phyloP scores from a whole-genome alignment of 768 basidiomycete species.

The Lactarius vividus region DNA sequence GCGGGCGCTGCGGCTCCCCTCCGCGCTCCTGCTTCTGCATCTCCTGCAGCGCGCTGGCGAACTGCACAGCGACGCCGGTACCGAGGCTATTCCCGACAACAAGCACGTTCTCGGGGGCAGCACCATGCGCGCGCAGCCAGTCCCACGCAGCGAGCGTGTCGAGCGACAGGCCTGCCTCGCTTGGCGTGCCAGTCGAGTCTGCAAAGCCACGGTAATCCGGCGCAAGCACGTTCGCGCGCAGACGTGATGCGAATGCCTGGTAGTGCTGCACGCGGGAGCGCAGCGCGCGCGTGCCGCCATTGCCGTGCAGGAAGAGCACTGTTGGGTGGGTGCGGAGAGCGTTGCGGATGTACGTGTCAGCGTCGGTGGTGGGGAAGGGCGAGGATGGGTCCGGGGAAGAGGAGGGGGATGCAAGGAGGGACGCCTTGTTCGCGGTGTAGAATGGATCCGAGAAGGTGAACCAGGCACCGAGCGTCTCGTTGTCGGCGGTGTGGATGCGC shows the following conservation, averaged over 20 bases:
- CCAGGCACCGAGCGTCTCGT: conserved; percentile 82
- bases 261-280: conserved; percentile 67
- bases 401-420: conserved; percentile 43
- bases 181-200: conserved; percentile 79
- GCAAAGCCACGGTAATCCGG: conserved; percentile 93
- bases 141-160: conserved; percentile 82
- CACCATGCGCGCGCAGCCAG: conserved; percentile 65
- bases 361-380: conserved; percentile 31
- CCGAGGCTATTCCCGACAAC: conserved; percentile 88
- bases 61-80: conserved; percentile 63
- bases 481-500: conserved; percentile 68
- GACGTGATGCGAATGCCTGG: conserved; percentile 57
- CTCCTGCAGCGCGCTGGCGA: conserved; percentile 41
- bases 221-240: conserved; percentile 73
- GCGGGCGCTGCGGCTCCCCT: conserved; percentile 33
- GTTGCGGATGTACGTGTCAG: conserved; percentile 44
- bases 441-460: conserved; percentile 68
- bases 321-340: conserved; percentile 65
- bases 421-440: conserved; percentile 36
- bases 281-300: conserved; percentile 76
- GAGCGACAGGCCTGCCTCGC: conserved; percentile 63
- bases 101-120: conserved; percentile 56
- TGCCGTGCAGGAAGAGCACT: conserved; percentile 92
- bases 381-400: conserved; percentile 32
- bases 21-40: not conserved